Evolutionary conservation across 805 yeast genomes (phyloP), one percentile per base, ranked within the genome.

Genomic region (Tetrapisispora namnaoensis): DNA sequence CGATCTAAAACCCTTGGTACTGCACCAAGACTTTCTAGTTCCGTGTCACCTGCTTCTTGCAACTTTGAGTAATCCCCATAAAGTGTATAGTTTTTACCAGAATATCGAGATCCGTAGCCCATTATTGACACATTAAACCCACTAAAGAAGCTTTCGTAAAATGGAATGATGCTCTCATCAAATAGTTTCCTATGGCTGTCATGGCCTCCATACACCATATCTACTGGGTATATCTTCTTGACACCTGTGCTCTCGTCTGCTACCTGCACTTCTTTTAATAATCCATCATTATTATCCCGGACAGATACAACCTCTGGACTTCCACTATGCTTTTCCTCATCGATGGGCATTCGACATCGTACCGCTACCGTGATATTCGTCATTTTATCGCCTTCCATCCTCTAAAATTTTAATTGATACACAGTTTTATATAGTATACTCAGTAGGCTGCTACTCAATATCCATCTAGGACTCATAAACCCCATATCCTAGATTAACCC

Each of bases 51-150:
- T 10, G 63, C 62, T 40, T 57, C 56, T 43, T 60, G 55, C 36
- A 58, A 42, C 21, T 57, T 51, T 44, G 75, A 70, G 17, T 41
- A 34, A 32, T 83, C 83, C 4, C 95, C 93, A 2, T 82, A 78
- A 90, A 80, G 78, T 10, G 86, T 73, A 59, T 79, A 80, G 0
- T 95, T 86, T 57, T 87, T 87, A 20, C 95, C 95, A 0, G 95
- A 83, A 1, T 95, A 91, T 0, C 95, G 87, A 73, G 86, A 93
- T 3, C 96, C 96, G 66, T 89, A 89, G 0, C 90, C 95, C 55
- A 88, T 72, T 27, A 87, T 74, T 0, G 95, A 83, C 53, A 88
- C 87, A 61, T 86, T 87, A 60, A 81, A 84, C 17, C 91, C 95
- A 43, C 74, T 68, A 48, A 87, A 67, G 51, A 87, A 75, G 52